These are phyloP conservation scores for Clitocybe nebularis DNA, from an alignment of 1,284 basidiomycete species.

Conservation along the genomic window DNA sequence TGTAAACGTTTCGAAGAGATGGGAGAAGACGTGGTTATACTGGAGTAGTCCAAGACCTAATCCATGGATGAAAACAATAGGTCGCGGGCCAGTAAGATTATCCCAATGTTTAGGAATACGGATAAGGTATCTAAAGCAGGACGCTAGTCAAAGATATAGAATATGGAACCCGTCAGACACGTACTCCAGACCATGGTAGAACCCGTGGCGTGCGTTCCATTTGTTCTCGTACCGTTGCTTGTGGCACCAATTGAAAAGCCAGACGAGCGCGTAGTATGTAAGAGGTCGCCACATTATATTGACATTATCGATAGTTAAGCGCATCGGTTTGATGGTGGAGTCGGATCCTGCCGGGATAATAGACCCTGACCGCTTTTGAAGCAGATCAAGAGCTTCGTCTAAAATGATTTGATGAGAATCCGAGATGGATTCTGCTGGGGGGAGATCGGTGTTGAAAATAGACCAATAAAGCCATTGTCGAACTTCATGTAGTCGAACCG, in stretches of 20 bases:
- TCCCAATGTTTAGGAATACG: slow-evolving; percentile 69
- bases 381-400: slow-evolving; percentile 53
- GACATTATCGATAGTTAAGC: slow-evolving; percentile 79
- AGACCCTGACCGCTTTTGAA: slow-evolving; percentile 74
- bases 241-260: slow-evolving; percentile 48
- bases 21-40: slow-evolving; percentile 49
- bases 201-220: slow-evolving; percentile 46
- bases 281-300: slow-evolving; percentile 69
- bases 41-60: slow-evolving; percentile 79
- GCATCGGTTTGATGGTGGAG: slow-evolving; percentile 52
- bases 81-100: slow-evolving; percentile 48
- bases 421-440: slow-evolving; percentile 44
- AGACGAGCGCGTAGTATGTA: slow-evolving; percentile 64
- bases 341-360: slow-evolving; percentile 62
- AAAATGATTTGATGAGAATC: slow-evolving; percentile 46
- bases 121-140: slow-evolving; percentile 60
- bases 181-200: slow-evolving; percentile 61
- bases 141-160: slow-evolving; percentile 4
- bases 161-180: slow-evolving; percentile 18
- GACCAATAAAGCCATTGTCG: slow-evolving; percentile 84
- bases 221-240: slow-evolving; percentile 41
- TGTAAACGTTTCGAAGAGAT: slow-evolving; percentile 50
- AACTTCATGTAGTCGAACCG: slow-evolving; percentile 63
- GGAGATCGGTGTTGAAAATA: slow-evolving; percentile 67
- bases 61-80: slow-evolving; percentile 84